These are phyloP conservation scores for Wickerhamiella infanticola DNA, from an alignment of 1,139 yeast genomes.

Conservation along the genomic window DNA sequence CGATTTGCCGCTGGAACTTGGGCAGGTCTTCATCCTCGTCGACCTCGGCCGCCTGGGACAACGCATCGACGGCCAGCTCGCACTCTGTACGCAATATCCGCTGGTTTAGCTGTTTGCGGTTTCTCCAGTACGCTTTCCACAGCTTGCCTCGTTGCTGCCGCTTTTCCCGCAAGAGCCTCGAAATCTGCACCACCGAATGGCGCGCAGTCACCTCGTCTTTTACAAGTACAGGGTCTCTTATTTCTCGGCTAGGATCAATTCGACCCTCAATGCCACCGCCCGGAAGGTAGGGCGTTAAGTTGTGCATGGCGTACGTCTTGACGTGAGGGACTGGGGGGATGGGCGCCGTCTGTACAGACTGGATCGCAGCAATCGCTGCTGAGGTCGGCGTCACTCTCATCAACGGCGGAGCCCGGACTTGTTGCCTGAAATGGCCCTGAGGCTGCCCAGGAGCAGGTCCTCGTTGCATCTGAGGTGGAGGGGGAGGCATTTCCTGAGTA, in stretches of 20 bases:
- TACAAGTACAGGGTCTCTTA: constrained; percentile 4
- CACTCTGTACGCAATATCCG: constrained; percentile 11
- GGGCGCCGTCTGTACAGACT: constrained; percentile 11
- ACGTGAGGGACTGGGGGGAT: constrained; percentile 9
- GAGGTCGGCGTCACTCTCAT: neutral
- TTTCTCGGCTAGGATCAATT: constrained; percentile 5
- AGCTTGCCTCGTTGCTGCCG: constrained; percentile 18
- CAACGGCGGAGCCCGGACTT: neutral
- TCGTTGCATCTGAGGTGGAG: neutral
- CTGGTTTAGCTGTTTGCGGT: constrained; percentile 11
- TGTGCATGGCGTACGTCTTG: constrained; percentile 10
- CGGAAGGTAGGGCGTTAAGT: constrained; percentile 12
- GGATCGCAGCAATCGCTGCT: constrained; percentile 14
- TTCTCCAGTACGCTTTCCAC: constrained; percentile 24
- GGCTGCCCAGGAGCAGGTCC: neutral
- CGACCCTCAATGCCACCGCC: constrained; percentile 15
- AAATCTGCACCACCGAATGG: constrained; percentile 20
- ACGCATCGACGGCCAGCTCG: constrained; percentile 14
- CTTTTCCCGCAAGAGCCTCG: constrained; percentile 18
- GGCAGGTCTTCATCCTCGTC: constrained; percentile 12
- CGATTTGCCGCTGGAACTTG: constrained; percentile 7
- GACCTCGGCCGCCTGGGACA: constrained; percentile 9
- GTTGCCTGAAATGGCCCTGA: neutral
- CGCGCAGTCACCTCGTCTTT: constrained; percentile 17
- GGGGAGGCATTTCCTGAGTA: neutral